Conservation (phyloP, 371 early-diverging fungal genomes). For the Capillidium heterosporum region DNA sequence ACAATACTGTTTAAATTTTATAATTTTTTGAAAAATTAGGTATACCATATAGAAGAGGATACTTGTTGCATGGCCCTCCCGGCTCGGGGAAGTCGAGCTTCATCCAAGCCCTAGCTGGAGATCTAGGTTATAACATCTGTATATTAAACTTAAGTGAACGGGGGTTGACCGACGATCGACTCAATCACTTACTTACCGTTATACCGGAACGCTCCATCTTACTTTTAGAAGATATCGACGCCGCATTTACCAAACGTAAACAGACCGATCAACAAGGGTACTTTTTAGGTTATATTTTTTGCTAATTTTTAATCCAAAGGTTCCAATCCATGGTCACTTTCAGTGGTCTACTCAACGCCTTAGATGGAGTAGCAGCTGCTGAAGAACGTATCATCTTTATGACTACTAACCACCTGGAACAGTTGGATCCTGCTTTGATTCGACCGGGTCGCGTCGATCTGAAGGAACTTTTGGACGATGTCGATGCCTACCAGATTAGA, state of each 20-base stretch:
- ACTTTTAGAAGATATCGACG: slow-evolving; percentile 98
- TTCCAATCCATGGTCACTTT: slow-evolving; percentile 95
- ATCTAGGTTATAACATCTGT: slow-evolving; percentile 93
- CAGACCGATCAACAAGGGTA: slow-evolving; percentile 40
- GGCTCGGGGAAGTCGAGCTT: slow-evolving; percentile 98
- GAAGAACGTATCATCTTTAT: slow-evolving; percentile 96
- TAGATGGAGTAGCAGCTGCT: slow-evolving; percentile 97
- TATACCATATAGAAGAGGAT: slow-evolving; percentile 94
- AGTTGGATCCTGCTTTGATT: slow-evolving; percentile 92
- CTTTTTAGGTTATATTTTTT: slow-evolving; percentile 12
- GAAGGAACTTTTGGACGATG: slow-evolving; percentile 77
- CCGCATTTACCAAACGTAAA: slow-evolving; percentile 71
- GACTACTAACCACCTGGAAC: slow-evolving; percentile 97
- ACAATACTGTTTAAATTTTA: background rate
- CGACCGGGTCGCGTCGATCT: slow-evolving; percentile 97
- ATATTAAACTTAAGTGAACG: slow-evolving; percentile 86
- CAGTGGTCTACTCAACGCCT: slow-evolving; percentile 93
- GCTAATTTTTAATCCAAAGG: slow-evolving; percentile 8
- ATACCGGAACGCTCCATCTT: slow-evolving; percentile 91
- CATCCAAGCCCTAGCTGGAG: slow-evolving; percentile 96
- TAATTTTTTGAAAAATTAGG: slow-evolving; percentile 14
- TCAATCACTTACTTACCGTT: slow-evolving; percentile 83
- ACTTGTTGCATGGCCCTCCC: slow-evolving; percentile 95
- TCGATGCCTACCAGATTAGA: slow-evolving; percentile 50
- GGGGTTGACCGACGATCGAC: slow-evolving; percentile 87